Conservation (phyloP, 1,284 basidiomycete genomes). For the Ceratobasidium sp. region DNA sequence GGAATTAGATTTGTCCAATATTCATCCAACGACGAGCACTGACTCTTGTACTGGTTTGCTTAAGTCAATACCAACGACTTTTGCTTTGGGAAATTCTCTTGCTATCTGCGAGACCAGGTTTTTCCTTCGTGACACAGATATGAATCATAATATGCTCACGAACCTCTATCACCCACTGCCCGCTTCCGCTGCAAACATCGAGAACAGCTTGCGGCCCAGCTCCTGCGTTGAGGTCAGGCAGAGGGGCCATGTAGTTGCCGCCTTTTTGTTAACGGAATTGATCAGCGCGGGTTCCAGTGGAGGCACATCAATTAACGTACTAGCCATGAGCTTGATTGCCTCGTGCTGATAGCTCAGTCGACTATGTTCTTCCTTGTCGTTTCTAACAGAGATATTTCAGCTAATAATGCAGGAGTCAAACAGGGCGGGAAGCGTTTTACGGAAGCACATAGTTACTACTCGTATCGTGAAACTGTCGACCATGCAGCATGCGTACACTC, state of each 20-base stretch:
- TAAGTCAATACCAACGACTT: slow-evolving; percentile 20
- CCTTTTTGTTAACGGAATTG: not conserved
- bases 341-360: slow-evolving; percentile 34
- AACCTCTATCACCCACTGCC: slow-evolving; percentile 32
- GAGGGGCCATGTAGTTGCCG: slow-evolving; percentile 19
- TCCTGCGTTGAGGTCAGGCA: slow-evolving; percentile 13
- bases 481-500: slow-evolving; percentile 15
- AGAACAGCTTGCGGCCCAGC: slow-evolving; percentile 19
- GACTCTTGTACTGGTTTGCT: slow-evolving; percentile 17
- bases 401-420: not conserved
- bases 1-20: not conserved
- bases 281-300: not conserved
- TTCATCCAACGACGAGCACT: not conserved
- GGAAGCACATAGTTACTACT: slow-evolving; percentile 35
- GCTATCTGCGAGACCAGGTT: not conserved
- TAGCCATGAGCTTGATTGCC: slow-evolving; percentile 26
- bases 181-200: slow-evolving; percentile 37
- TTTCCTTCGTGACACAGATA: not conserved
- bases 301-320: not conserved
- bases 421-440: not conserved
- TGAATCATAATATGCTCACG: not conserved
- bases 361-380: slow-evolving; percentile 34
- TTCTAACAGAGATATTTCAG: not conserved
- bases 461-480: slow-evolving; percentile 35
- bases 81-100: slow-evolving; percentile 27